phyloP scores from a whole-genome alignment of 176 grass and related monocot species.

The Musa acuminata region DNA sequence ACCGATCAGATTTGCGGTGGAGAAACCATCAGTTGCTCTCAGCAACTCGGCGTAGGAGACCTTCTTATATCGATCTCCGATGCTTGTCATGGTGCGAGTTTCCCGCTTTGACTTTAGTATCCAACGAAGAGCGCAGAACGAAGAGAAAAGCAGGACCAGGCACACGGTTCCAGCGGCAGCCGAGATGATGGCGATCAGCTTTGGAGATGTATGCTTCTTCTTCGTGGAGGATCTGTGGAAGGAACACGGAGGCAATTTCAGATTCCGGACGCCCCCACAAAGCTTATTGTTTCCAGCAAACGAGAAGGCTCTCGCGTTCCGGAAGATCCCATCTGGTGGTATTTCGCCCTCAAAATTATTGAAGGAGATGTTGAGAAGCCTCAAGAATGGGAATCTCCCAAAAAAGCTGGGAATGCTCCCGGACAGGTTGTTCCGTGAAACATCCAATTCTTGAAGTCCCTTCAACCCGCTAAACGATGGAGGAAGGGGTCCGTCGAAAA shows the following conservation, averaged over 20 bases:
- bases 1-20: slow-evolving; percentile 25
- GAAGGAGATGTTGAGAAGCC: slow-evolving; percentile 41
- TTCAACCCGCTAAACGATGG: slow-evolving; percentile 28
- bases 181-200: background rate
- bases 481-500: slow-evolving; percentile 37
- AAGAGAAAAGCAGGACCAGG: slow-evolving; percentile 10
- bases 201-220: background rate
- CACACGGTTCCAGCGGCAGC: background rate
- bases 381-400: background rate
- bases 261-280: slow-evolving; percentile 16
- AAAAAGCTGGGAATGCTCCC: background rate
- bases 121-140: background rate
- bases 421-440: slow-evolving; percentile 25
- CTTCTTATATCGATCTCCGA: slow-evolving; percentile 7
- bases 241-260: slow-evolving; percentile 10
- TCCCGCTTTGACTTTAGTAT: slow-evolving; percentile 2
- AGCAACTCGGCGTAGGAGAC: slow-evolving; percentile 35
- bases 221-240: background rate
- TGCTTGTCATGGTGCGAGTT: background rate
- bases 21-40: slow-evolving; percentile 36
- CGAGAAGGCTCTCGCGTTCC: background rate
- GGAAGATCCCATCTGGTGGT: slow-evolving; percentile 22
- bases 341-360: slow-evolving; percentile 40
- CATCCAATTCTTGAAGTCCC: slow-evolving; percentile 1
- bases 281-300: slow-evolving; percentile 34